Evolutionary conservation across 1,139 yeast species (phyloP).

Genomic region (Torulaspora globosa): DNA sequence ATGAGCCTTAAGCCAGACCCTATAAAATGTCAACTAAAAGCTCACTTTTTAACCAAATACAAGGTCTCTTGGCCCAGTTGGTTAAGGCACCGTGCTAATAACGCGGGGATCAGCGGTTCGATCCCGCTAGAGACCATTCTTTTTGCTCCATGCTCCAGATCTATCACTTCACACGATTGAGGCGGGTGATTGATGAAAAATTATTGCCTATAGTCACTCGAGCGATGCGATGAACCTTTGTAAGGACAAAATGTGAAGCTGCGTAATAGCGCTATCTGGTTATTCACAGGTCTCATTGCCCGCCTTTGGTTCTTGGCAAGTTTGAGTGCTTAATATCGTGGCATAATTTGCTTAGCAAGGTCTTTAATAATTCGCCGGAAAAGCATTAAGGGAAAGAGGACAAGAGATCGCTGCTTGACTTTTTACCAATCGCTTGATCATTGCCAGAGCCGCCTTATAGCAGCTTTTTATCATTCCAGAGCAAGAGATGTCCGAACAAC

Average conservation of each 20-base stretch:
- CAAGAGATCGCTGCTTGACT: not conserved
- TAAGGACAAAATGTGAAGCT: not conserved
- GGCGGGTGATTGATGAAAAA: constrained; percentile 6
- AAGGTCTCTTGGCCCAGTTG: constrained; percentile 23
- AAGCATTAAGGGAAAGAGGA: not conserved
- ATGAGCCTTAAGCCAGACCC: too few relatives aligned
- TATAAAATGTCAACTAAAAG: too few relatives aligned
- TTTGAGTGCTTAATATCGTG: not conserved
- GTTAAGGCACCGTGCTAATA: constrained; percentile 31
- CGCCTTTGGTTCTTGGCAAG: not conserved
- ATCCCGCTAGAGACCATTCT: constrained; percentile 25
- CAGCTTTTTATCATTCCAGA: not conserved
- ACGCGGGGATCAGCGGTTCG: constrained; percentile 33
- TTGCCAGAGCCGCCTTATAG: not conserved
- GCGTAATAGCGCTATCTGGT: too few relatives aligned
- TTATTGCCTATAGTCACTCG: constrained; percentile 4
- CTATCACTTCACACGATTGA: not conserved
- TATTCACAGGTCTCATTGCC: not conserved
- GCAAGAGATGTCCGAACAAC: constrained; percentile 6
- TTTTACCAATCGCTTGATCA: not conserved
- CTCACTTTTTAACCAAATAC: not conserved
- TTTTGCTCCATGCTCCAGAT: not conserved
- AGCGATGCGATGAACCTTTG: constrained; percentile 10
- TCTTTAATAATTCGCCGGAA: not conserved
- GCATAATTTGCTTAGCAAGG: not conserved